phyloP scores from a whole-genome alignment of 768 basidiomycete genomes.

The Boletus vinaceobasis region DNA sequence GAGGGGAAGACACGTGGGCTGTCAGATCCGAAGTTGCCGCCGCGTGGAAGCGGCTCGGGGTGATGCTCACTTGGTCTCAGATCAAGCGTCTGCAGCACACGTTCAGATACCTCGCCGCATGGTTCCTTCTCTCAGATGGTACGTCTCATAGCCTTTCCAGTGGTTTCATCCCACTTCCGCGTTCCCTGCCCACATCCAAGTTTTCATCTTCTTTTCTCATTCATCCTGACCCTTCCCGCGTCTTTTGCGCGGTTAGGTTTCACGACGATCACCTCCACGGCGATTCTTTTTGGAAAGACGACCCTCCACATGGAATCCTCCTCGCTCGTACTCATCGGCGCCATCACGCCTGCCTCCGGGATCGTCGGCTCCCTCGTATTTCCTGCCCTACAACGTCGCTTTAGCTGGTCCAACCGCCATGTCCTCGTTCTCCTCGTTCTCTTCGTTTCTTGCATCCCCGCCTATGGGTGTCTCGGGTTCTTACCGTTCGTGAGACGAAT shows the following conservation, averaged over 20 bases:
- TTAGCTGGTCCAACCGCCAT: constrained; percentile 62
- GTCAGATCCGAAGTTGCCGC: constrained; percentile 49
- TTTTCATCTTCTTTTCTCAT: background rate
- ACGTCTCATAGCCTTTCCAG: constrained; percentile 14
- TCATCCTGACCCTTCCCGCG: background rate
- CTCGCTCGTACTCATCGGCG: constrained; percentile 74
- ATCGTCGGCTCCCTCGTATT: constrained; percentile 83
- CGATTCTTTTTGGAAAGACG: constrained; percentile 91
- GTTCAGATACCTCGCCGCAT: constrained; percentile 86
- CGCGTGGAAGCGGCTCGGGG: constrained; percentile 75
- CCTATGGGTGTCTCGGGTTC: constrained; percentile 84
- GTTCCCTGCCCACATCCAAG: background rate
- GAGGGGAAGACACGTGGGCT: constrained; percentile 37
- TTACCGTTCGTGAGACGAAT: constrained; percentile 45
- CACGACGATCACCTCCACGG: constrained; percentile 89
- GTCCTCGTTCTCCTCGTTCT: constrained; percentile 67
- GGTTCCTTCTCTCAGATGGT: constrained; percentile 95
- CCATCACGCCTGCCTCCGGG: constrained; percentile 73
- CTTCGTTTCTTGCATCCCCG: constrained; percentile 63
- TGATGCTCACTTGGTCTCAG: constrained; percentile 71
- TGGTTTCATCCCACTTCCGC: background rate
- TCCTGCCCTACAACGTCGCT: constrained; percentile 66
- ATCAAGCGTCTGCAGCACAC: constrained; percentile 75
- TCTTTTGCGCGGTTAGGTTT: constrained; percentile 49
- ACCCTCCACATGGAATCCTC: constrained; percentile 76